Percentiles rank a stretch among this genome's conserved stretches.
Evolutionary conservation across 768 basidiomycete species (phyloP).

Genomic region (Tricholoma sp.): DNA sequence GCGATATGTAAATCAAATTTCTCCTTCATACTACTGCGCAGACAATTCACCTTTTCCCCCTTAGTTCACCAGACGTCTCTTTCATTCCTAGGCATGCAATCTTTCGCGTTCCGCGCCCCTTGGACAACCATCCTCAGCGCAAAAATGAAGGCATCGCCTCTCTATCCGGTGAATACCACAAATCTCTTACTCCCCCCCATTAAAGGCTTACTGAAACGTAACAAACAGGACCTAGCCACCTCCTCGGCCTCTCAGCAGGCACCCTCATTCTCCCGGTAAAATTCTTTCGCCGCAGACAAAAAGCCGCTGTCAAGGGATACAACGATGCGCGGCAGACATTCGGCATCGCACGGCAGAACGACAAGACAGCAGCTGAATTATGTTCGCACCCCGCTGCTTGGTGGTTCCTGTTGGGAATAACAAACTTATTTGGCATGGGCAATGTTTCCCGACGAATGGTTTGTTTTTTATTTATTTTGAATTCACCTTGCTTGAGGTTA

Average conservation of each 20-base stretch:
- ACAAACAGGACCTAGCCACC: slow-evolving; percentile 46
- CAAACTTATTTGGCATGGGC: slow-evolving; percentile 34
- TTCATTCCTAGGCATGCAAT: slow-evolving; percentile 47
- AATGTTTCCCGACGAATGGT: slow-evolving; percentile 45
- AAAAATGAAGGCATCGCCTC: slow-evolving; percentile 94
- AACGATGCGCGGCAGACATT: slow-evolving; percentile 13
- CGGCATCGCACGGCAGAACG: slow-evolving; percentile 48
- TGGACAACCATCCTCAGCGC: slow-evolving; percentile 60
- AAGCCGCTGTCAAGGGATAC: slow-evolving; percentile 13
- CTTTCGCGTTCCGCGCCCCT: slow-evolving; percentile 60
- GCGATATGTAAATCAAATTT: too few species aligned
- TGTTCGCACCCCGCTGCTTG: slow-evolving; percentile 72
- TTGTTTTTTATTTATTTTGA: slow-evolving; percentile 13
- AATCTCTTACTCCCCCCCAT: neutral
- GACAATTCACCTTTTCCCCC: neutral
- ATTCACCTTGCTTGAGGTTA: neutral
- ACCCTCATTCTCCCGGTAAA: slow-evolving; percentile 75
- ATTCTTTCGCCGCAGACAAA: slow-evolving; percentile 56
- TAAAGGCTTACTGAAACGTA: too few species aligned
- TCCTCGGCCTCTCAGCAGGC: slow-evolving; percentile 80
- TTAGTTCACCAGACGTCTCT: slow-evolving; percentile 71
- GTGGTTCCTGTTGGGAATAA: slow-evolving; percentile 58
- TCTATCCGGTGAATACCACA: slow-evolving; percentile 62
- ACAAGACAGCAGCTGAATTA: slow-evolving; percentile 72
- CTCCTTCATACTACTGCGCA: too few species aligned